Conservation (phyloP, 1,284 basidiomycete genomes). For the Paramarasmius palmivorus region DNA sequence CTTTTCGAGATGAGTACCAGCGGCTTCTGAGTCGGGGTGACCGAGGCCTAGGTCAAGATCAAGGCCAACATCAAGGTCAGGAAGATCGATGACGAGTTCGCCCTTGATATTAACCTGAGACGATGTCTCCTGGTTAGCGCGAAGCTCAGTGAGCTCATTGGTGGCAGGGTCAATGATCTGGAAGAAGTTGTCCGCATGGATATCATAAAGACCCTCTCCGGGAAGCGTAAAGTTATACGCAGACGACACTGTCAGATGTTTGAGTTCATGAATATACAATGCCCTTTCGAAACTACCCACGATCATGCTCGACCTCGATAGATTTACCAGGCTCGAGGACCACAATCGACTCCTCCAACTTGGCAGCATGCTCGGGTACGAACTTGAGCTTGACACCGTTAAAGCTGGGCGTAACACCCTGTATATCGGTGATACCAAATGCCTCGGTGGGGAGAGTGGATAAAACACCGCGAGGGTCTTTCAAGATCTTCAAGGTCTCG, state of each 20-base stretch:
- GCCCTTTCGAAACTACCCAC: slow-evolving; percentile 29
- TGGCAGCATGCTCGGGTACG: slow-evolving; percentile 27
- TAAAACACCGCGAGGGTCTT: slow-evolving; percentile 43
- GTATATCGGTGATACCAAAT: slow-evolving; percentile 38
- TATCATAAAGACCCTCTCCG: slow-evolving; percentile 40
- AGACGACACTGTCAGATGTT: slow-evolving; percentile 44
- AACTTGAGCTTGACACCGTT: slow-evolving; percentile 42
- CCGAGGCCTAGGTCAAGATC: too few relatives aligned
- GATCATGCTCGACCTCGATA: slow-evolving; percentile 39
- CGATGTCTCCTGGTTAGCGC: slow-evolving; percentile 18
- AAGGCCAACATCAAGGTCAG: too few relatives aligned
- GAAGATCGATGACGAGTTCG: too few relatives aligned
- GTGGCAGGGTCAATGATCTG: slow-evolving; percentile 35
- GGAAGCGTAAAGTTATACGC: slow-evolving; percentile 50
- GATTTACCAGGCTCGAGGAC: slow-evolving; percentile 44
- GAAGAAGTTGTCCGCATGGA: slow-evolving; percentile 45
- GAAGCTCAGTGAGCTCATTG: slow-evolving; percentile 18
- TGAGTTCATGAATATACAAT: background rate
- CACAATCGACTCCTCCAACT: slow-evolving; percentile 28
- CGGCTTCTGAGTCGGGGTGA: too few relatives aligned
- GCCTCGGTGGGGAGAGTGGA: slow-evolving; percentile 41
- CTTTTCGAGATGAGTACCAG: slow-evolving; percentile 25
- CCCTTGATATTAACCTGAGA: slow-evolving; percentile 38
- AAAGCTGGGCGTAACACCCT: slow-evolving; percentile 39
- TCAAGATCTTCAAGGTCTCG: slow-evolving; percentile 46